Percentiles rank a stretch among this genome's conserved stretches.
phyloP scores from a whole-genome alignment of 2,329 filamentous ascomycete species.

The Curvularia sp. region DNA sequence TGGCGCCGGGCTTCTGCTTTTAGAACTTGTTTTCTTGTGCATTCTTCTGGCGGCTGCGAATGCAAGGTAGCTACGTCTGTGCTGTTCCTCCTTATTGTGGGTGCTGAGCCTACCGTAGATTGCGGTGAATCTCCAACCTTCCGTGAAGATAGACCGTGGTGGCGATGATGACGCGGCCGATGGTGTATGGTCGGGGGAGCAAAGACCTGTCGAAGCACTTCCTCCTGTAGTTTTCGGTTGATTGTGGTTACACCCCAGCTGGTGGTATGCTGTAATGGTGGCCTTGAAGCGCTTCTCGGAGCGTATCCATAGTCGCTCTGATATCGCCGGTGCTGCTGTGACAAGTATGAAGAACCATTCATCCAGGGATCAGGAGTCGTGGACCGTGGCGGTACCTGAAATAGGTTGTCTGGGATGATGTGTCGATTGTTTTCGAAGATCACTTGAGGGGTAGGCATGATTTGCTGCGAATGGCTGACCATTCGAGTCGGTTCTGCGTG shows the following conservation, averaged over 20 bases:
- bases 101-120: conserved; percentile 43
- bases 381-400: conserved; percentile 65
- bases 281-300: conserved; percentile 42
- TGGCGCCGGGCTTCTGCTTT: conserved; percentile 52
- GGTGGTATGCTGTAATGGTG: conserved; percentile 58
- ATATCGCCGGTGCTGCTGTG: conserved; percentile 47
- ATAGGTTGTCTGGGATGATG: conserved; percentile 85
- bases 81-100: conserved; percentile 49
- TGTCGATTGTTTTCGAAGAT: conserved; percentile 94
- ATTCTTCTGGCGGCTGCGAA: conserved; percentile 41
- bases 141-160: conserved; percentile 67
- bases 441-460: conserved; percentile 81
- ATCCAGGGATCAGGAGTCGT: conserved; percentile 50
- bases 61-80: conserved; percentile 46
- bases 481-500: conserved; percentile 53
- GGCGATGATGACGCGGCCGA: conserved; percentile 73
- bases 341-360: conserved; percentile 36
- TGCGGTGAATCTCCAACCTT: conserved; percentile 39
- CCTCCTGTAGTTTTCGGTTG: conserved; percentile 85
- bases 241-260: conserved; percentile 92
- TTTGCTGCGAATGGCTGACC: conserved; percentile 78
- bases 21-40: conserved; percentile 53
- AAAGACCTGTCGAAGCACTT: conserved; percentile 92
- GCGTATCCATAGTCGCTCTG: conserved; percentile 43
- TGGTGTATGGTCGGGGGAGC: conserved; percentile 83